Percentiles rank a stretch among this genome's conserved stretches.
phyloP scores from a whole-genome alignment of 805 yeast genomes.

The Maudiozyma pseudohumilis region DNA sequence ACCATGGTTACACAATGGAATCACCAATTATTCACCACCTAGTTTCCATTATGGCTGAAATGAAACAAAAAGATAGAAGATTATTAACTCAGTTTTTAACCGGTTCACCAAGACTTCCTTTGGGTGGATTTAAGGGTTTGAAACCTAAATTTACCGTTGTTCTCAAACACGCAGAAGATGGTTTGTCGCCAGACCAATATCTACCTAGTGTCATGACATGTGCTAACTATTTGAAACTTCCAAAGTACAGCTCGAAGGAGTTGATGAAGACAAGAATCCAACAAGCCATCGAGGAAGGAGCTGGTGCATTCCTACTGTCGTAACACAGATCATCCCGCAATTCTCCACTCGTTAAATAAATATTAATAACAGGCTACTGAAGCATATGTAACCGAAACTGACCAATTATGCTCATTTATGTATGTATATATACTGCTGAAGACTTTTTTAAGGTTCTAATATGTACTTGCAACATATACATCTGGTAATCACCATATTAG shows the following conservation, averaged over 20 bases:
- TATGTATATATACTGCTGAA: no score
- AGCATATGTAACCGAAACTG: no score
- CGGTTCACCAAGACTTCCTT: slow-evolving; percentile 86
- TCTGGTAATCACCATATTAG: no score
- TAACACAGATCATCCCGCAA: no score
- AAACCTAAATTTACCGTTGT: slow-evolving; percentile 84
- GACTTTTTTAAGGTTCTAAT: no score
- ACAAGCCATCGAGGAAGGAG: slow-evolving; percentile 79
- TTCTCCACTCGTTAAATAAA: no score
- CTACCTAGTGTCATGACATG: slow-evolving; percentile 98
- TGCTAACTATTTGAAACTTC: slow-evolving; percentile 86
- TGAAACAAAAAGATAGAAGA: slow-evolving; percentile 49
- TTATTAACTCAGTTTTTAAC: slow-evolving; percentile 78
- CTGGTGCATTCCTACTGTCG: slow-evolving; percentile 76
- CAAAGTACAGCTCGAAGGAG: slow-evolving; percentile 59
- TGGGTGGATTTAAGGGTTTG: slow-evolving; percentile 83
- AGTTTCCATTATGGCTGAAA: slow-evolving; percentile 49
- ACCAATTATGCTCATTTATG: no score
- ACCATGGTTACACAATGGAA: slow-evolving; percentile 78
- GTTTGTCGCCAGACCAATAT: slow-evolving; percentile 59
- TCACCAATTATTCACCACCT: slow-evolving; percentile 54
- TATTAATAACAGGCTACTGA: no score
- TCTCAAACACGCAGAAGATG: slow-evolving; percentile 67
- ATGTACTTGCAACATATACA: no score
- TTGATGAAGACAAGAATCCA: slow-evolving; percentile 48